phyloP scores from a whole-genome alignment of 345 rosid species.

The Moricandia arvensis region DNA sequence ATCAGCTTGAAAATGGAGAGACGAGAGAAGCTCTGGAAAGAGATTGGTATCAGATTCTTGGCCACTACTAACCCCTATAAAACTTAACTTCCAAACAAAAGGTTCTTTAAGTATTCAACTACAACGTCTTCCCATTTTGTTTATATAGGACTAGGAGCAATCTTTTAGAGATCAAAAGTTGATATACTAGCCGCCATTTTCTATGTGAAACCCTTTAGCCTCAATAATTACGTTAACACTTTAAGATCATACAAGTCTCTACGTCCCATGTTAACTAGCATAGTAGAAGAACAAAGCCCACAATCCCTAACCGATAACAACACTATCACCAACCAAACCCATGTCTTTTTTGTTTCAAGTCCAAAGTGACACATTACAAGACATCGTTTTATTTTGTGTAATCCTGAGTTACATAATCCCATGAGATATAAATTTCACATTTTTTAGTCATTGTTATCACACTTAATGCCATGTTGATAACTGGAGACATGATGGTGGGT shows the following conservation, averaged over 20 bases:
- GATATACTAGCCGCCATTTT: neutral
- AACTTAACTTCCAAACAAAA: constrained; percentile 2
- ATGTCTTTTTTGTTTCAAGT: too few relatives aligned
- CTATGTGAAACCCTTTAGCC: neutral
- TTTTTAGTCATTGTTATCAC: too few relatives aligned
- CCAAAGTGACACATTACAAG: too few relatives aligned
- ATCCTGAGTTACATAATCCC: too few relatives aligned
- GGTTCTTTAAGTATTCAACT: constrained; percentile 4
- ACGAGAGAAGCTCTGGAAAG: constrained; percentile 7
- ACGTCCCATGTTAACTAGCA: neutral
- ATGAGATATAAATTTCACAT: too few relatives aligned
- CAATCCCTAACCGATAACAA: too few relatives aligned
- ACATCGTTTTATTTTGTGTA: too few relatives aligned
- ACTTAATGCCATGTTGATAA: too few relatives aligned
- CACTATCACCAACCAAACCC: too few relatives aligned
- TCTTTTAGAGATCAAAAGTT: constrained; percentile 11
- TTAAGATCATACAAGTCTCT: neutral
- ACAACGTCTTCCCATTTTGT: neutral
- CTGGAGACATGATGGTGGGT: too few relatives aligned
- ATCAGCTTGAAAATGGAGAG: constrained; percentile 19
- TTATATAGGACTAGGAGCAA: neutral
- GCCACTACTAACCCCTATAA: constrained; percentile 12
- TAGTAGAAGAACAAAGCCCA: neutral
- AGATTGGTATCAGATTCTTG: constrained; percentile 32
- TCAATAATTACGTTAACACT: neutral